Evolutionary conservation across 2,329 filamentous ascomycete species (phyloP).

Genomic region (Cytospora piceicola): DNA sequence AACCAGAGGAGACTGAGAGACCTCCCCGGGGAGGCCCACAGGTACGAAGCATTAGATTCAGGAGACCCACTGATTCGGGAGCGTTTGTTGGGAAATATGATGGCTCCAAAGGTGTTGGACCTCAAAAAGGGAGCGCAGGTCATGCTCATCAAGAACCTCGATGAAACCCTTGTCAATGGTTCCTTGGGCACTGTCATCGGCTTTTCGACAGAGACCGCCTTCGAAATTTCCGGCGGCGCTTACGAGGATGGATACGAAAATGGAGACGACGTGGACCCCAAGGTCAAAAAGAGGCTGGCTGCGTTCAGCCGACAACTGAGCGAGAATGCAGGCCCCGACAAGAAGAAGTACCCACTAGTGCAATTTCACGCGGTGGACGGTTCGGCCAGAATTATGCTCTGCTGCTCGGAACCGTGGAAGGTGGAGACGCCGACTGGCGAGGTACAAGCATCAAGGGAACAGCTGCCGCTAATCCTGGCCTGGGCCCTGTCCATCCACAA

Average conservation of each 20-base stretch:
- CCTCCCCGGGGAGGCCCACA: slow-evolving; percentile 68
- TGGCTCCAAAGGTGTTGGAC: slow-evolving; percentile 81
- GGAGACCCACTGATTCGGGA: slow-evolving; percentile 76
- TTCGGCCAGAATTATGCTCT: slow-evolving; percentile 74
- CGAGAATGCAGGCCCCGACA: slow-evolving; percentile 42
- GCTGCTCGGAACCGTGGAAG: slow-evolving; percentile 91
- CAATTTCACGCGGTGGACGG: slow-evolving; percentile 82
- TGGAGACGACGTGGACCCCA: slow-evolving; percentile 40
- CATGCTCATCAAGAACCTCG: slow-evolving; percentile 99
- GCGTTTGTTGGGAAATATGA: slow-evolving; percentile 83
- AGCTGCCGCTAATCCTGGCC: slow-evolving; percentile 86
- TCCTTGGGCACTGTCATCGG: slow-evolving; percentile 83
- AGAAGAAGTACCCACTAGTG: slow-evolving; percentile 77
- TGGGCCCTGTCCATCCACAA: slow-evolving; percentile 99
- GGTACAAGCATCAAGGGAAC: slow-evolving; percentile 82
- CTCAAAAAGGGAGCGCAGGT: slow-evolving; percentile 94
- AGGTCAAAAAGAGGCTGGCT: slow-evolving; percentile 61
- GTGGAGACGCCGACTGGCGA: slow-evolving; percentile 95
- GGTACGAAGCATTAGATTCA: slow-evolving; percentile 74
- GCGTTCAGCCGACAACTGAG: slow-evolving; percentile 50
- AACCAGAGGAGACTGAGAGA: slow-evolving; percentile 75
- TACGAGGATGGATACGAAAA: slow-evolving; percentile 46
- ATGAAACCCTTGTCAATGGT: slow-evolving; percentile 91
- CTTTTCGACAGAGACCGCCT: slow-evolving; percentile 65
- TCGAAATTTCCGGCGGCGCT: slow-evolving; percentile 42